Evolutionary conservation across 169 alveolate species (phyloP).

Genomic region (Cryptosporidium canis): DNA sequence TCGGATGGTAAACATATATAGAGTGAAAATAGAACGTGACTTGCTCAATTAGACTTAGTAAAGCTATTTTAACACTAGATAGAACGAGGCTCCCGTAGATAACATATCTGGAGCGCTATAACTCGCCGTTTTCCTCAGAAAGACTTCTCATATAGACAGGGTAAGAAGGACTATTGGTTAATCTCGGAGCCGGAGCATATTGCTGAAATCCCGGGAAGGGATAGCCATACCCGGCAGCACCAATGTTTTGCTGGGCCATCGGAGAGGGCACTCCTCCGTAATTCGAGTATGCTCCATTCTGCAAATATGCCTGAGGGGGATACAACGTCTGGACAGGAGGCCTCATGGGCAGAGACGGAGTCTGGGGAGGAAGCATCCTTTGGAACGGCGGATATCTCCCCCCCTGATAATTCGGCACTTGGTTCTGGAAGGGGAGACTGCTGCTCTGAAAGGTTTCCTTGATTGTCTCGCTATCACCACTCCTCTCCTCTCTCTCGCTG

Average conservation of each 20-base stretch:
- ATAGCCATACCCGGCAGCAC: constrained; percentile 71
- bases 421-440: constrained; percentile 5
- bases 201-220: constrained; percentile 72
- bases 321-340: constrained; percentile 44
- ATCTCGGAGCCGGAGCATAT: constrained; percentile 70
- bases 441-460: neutral
- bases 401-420: neutral
- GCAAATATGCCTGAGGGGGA: constrained; percentile 44
- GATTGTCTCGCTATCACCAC: neutral
- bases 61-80: neutral
- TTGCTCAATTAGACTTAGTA: neutral
- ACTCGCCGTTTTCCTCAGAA: constrained; percentile 14
- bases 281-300: constrained; percentile 10
- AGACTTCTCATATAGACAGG: constrained; percentile 70
- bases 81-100: neutral
- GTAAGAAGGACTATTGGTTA: constrained; percentile 42
- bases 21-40: neutral
- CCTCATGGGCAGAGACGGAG: constrained; percentile 39
- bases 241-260: constrained; percentile 3
- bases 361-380: constrained; percentile 67
- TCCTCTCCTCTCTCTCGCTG: neutral
- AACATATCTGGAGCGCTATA: neutral
- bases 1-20: neutral
- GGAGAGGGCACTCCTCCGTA: constrained; percentile 16
- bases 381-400: constrained; percentile 45